These are phyloP conservation scores for Alternaria atra DNA, from an alignment of 2,329 filamentous ascomycete genomes.

Conservation along the genomic window DNA sequence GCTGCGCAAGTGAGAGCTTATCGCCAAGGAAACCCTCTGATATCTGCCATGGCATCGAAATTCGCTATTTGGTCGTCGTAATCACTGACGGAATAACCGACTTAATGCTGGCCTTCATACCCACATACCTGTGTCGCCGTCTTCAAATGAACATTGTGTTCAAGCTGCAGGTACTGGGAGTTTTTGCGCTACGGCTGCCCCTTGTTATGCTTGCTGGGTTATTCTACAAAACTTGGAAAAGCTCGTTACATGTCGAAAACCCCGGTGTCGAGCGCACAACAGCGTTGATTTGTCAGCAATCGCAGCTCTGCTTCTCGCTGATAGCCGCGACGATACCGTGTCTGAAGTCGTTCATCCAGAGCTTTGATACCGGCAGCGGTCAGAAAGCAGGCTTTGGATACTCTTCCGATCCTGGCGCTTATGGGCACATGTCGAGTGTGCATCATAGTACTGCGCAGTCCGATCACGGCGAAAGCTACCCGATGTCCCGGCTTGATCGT, in stretches of 20 bases:
- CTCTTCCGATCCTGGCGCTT: neutral
- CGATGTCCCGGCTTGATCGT: neutral
- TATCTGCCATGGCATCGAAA: constrained; percentile 26
- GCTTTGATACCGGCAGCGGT: neutral
- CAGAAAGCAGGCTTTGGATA: neutral
- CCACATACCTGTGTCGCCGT: constrained; percentile 34
- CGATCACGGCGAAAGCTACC: neutral
- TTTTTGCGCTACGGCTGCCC: constrained; percentile 38
- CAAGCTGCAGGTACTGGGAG: constrained; percentile 39
- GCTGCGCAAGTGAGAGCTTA: neutral
- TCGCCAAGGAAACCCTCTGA: constrained; percentile 20
- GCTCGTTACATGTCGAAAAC: neutral
- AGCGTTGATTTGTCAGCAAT: neutral
- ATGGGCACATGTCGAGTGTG: neutral
- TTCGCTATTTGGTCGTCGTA: constrained; percentile 28
- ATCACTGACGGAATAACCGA: constrained; percentile 37
- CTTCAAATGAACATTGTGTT: constrained; percentile 36
- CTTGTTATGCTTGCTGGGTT: constrained; percentile 14
- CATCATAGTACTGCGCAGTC: neutral
- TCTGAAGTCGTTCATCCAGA: neutral
- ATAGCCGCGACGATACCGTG: neutral
- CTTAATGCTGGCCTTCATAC: constrained; percentile 30
- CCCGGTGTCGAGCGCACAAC: neutral
- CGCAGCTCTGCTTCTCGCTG: neutral
- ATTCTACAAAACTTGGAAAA: neutral